phyloP scores from a whole-genome alignment of 768 basidiomycete species.

The Rhodotorula graminis region DNA sequence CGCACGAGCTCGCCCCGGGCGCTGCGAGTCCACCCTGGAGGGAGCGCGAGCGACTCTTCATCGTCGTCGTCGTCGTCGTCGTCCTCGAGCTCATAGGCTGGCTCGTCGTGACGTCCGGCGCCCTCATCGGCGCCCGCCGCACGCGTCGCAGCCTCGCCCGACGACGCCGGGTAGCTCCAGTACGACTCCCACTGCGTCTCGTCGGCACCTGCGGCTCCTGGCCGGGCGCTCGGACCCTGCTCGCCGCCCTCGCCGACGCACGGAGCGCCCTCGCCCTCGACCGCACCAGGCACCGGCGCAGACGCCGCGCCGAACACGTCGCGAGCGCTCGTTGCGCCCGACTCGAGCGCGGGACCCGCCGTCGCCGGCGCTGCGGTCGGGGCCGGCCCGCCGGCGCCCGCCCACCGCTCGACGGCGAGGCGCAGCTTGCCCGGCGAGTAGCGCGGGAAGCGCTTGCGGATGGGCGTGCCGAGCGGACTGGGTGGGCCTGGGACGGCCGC shows the following conservation, averaged over 20 bases:
- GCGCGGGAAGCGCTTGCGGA: slow-evolving; percentile 1
- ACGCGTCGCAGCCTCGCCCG: background rate
- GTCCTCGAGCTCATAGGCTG: background rate
- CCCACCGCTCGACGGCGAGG: background rate
- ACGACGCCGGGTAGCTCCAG: slow-evolving; percentile 3
- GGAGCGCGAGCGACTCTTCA: background rate
- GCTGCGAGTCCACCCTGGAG: background rate
- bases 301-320: too few relatives aligned
- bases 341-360: background rate
- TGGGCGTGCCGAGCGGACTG: slow-evolving; percentile 9
- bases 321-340: background rate
- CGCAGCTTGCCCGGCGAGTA: slow-evolving; percentile 23
- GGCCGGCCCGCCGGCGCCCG: background rate
- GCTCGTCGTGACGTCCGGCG: background rate
- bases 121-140: background rate
- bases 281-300: background rate
- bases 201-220: background rate
- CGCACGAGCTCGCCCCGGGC: background rate
- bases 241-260: background rate
- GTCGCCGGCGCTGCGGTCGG: background rate
- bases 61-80: background rate
- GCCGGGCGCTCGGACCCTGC: background rate
- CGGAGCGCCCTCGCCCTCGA: background rate
- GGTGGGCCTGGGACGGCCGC: background rate
- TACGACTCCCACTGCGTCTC: slow-evolving; percentile 16